Evolutionary conservation across 2,329 filamentous ascomycete species (phyloP), one percentile per base, ranked within the genome.

Genomic region (Aspergillus sp.): DNA sequence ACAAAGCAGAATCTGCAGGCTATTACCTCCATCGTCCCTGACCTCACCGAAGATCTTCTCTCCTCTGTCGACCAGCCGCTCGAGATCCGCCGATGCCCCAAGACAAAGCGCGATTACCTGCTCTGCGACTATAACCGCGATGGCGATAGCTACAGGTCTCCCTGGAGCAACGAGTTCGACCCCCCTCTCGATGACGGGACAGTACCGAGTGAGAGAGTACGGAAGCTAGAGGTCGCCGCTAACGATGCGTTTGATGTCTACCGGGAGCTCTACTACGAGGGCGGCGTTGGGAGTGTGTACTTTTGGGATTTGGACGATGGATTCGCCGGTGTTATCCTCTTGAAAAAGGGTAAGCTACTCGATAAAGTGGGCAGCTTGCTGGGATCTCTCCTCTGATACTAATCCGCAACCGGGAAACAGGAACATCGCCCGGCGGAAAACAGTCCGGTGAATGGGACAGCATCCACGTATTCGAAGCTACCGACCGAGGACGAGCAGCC

Each of bases 61-160:
- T 95, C 94, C 68, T 97, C 94, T 25, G 95, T 99, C 71, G 95
- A 99, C 80, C 94, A 98, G 79, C 95, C 95, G 25, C 89, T 99
- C 60, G 89, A 91, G 62, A 86, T 96, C 66, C 89, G 90, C 71
- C 90, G 91, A 68, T 98, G 95, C 84, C 87, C 88, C 70, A 91
- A 93, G 80, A 91, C 92, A 34, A 92, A 93, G 71, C 91, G 94
- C 69, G 95, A 98, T 81, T 99, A 97, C 83, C 88, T 99, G 55
- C 91, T 97, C 73, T 99, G 95, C 84, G 95, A 99, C 85, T 99
- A 99, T 86, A 99, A 99, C 85, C 93, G 95, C 67, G 95, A 99
- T 80, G 95, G 95, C 65, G 94, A 97, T 82, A 96, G 91, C 80
- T 97, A 97, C 85, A 91, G 95, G 65, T 96, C 92, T 68, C 95